Base-by-base conservation (phyloP, 306 rosid species). In the Fagus crenata region DNA sequence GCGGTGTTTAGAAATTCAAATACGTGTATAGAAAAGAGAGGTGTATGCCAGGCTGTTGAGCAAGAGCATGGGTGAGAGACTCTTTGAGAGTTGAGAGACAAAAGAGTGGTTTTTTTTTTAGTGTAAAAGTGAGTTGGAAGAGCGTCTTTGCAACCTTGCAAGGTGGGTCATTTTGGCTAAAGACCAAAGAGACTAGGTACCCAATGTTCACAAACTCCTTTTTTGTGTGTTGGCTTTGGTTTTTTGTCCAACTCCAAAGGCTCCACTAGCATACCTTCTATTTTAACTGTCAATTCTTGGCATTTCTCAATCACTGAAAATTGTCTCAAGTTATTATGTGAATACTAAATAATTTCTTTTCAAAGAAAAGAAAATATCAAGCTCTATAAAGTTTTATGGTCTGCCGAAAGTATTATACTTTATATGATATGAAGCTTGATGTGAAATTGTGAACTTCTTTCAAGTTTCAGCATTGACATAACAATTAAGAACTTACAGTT, bases 41-140 rank as follows among this genome's bases (percentile, higher is more conserved):
- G 85, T 71, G 28, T 22, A 22, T 22, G 81, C 87, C 90, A 90
- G 88, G 40, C 87, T 87, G 92, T 80, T 63, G 17, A 51, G 76
- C 41, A 58, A 55, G 72, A 76, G 83, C 79, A 68, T 51, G 76
- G 78, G 54, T 11, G 76, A 17, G 69, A 33, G 67, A 60, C 28
- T 22, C 28, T 22, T 22, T 22, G 74, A 31, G 43, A 73, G 4
- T 41, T 22, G 75, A 59, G 65, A 46, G 51, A 46, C 51, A 42
- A 75, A 37, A 3, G 53, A 17, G 63, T 71, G 51, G 41, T 11
- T 40, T 74, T 6, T 46, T 22, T 31, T 55, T 63, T 36, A 14
- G 14, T 28, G 53, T 28, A 53, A 81, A 82, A 71, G 88, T 74
- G 75, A 69, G 82, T 67, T 41, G 55, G 53, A 53, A 56, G 31